Evolutionary conservation across 768 basidiomycete species (phyloP).

Genomic region (Naematelia encephala): DNA sequence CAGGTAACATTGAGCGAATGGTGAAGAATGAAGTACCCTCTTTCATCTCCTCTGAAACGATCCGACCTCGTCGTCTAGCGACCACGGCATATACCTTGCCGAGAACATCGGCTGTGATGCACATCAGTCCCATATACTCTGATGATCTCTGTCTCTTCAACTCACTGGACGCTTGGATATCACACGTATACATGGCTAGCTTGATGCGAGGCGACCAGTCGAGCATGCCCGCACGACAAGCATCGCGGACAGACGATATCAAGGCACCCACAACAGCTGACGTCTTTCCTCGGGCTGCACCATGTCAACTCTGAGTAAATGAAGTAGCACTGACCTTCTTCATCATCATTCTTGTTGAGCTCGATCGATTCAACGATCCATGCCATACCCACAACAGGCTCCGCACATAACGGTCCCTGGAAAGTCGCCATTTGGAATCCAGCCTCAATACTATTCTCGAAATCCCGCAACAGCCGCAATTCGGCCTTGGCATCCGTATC

Average conservation of each 20-base stretch:
- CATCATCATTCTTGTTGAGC: slow-evolving; percentile 67
- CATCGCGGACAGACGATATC: slow-evolving; percentile 82
- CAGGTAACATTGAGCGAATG: slow-evolving; percentile 82
- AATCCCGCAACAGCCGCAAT: slow-evolving; percentile 54
- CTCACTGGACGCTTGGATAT: slow-evolving; percentile 95
- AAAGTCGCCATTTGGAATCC: slow-evolving; percentile 94
- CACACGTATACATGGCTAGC: slow-evolving; percentile 98
- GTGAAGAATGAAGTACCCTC: slow-evolving; percentile 95
- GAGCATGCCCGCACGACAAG: slow-evolving; percentile 80
- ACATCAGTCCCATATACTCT: neutral
- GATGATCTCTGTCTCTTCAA: no score
- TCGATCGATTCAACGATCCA: slow-evolving; percentile 74
- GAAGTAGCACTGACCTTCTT: slow-evolving; percentile 35
- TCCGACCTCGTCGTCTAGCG: slow-evolving; percentile 80
- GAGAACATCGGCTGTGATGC: slow-evolving; percentile 75
- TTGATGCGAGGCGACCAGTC: slow-evolving; percentile 98
- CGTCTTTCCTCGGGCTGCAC: slow-evolving; percentile 70
- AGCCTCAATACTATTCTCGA: slow-evolving; percentile 79
- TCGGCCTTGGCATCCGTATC: slow-evolving; percentile 25
- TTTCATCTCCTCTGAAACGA: slow-evolving; percentile 97
- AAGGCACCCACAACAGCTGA: slow-evolving; percentile 85
- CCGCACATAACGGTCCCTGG: slow-evolving; percentile 90
- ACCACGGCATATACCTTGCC: slow-evolving; percentile 97
- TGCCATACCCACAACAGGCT: slow-evolving; percentile 88
- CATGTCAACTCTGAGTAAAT: neutral